Percentiles rank a stretch among this genome's conserved stretches.
Conservation (phyloP, 257 asterid genomes). For the Plantago elongata region DNA sequence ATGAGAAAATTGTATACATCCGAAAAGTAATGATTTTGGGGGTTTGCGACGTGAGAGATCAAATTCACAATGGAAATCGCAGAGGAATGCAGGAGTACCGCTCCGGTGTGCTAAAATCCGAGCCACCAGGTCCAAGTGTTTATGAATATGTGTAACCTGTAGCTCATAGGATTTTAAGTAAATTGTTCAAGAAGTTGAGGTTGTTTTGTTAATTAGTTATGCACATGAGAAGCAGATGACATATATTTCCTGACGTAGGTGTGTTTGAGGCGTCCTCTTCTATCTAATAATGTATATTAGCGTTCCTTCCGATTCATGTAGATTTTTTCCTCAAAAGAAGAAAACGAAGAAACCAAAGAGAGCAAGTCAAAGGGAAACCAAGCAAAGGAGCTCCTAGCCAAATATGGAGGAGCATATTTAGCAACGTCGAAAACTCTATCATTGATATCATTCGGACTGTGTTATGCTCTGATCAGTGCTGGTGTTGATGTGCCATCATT, state of each 20-base stretch:
- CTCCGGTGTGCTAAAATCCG: too few relatives aligned
- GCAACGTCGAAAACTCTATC: slow-evolving; percentile 94
- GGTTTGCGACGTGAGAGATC: too few relatives aligned
- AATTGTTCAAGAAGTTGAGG: not conserved
- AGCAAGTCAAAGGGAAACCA: slow-evolving; percentile 71
- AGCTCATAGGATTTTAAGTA: too few relatives aligned
- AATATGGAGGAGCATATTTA: slow-evolving; percentile 95
- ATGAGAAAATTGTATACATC: too few relatives aligned
- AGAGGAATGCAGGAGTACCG: too few relatives aligned
- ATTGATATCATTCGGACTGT: slow-evolving; percentile 74
- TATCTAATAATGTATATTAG: not conserved
- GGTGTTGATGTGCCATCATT: slow-evolving; percentile 82
- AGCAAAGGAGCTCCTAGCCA: slow-evolving; percentile 81
- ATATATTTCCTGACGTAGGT: slow-evolving; percentile 1
- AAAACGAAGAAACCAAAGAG: slow-evolving; percentile 34
- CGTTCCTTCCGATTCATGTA: slow-evolving; percentile 21
- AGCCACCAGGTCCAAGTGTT: not conserved
- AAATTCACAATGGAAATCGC: too few relatives aligned
- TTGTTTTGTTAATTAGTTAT: not conserved
- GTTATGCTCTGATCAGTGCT: slow-evolving; percentile 66
- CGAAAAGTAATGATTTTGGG: too few relatives aligned
- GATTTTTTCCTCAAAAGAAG: slow-evolving; percentile 77
- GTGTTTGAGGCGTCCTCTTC: not conserved
- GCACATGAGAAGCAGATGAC: not conserved
- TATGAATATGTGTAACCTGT: not conserved